phyloP scores from a whole-genome alignment of 2,329 filamentous ascomycete genomes.

The Ophiostoma tasmaniense region DNA sequence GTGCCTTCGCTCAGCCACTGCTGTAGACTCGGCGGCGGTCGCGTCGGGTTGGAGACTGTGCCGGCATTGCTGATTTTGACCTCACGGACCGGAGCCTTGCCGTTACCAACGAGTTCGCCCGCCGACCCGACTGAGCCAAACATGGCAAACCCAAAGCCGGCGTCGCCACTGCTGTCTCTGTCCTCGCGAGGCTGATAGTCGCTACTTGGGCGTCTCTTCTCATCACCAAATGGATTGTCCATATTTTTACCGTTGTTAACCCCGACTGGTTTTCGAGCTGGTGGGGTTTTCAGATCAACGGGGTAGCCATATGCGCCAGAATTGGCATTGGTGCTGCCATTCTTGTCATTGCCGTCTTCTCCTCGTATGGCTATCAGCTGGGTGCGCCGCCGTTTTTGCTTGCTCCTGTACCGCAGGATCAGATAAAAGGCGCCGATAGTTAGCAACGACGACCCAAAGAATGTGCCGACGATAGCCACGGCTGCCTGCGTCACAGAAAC shows the following conservation, averaged over 20 bases:
- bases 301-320: constrained; percentile 21
- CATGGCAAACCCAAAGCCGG: neutral
- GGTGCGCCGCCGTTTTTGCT: constrained; percentile 21
- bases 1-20: constrained; percentile 29
- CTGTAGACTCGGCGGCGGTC: constrained; percentile 25
- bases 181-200: neutral
- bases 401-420: constrained; percentile 26
- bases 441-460: constrained; percentile 35
- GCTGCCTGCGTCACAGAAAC: constrained; percentile 36
- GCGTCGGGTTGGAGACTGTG: constrained; percentile 12
- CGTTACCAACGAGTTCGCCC: neutral
- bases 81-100: neutral
- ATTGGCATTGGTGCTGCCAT: constrained; percentile 9
- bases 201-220: constrained; percentile 10
- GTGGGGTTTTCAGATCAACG: constrained; percentile 24
- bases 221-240: neutral
- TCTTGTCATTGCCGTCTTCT: constrained; percentile 1
- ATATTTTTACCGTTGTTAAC: neutral
- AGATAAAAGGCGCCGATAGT: constrained; percentile 32
- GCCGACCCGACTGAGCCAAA: neutral
- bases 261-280: constrained; percentile 5
- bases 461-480: constrained; percentile 34
- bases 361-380: constrained; percentile 12
- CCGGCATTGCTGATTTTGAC: neutral
- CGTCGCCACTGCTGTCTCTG: neutral